A percentile compares a stretch with the other conserved stretches of the same genome.
phyloP scores from a whole-genome alignment of 2,329 filamentous ascomycete genomes.

The Lasiodiplodia citricola region DNA sequence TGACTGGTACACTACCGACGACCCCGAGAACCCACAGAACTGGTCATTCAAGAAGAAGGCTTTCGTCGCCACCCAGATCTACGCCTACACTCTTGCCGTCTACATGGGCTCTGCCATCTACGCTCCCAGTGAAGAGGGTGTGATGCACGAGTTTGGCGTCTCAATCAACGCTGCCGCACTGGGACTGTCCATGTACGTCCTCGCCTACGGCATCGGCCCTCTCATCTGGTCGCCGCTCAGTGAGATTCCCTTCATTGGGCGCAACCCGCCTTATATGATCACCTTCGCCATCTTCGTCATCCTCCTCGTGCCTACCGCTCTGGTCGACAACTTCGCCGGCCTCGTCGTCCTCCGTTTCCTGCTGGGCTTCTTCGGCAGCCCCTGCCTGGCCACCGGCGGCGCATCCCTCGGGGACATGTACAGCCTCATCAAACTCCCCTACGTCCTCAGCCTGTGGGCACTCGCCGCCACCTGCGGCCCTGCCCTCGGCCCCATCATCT shows the following conservation, averaged over 20 bases:
- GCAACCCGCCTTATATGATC: constrained; percentile 70
- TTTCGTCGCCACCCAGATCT: constrained; percentile 46
- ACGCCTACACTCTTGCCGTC: constrained; percentile 64
- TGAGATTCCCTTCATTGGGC: constrained; percentile 70
- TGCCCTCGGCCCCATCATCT: constrained; percentile 35
- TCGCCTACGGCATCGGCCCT: constrained; percentile 67
- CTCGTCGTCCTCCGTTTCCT: constrained; percentile 61
- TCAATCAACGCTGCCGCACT: constrained; percentile 59
- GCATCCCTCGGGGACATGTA: constrained; percentile 47
- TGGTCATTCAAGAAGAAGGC: constrained; percentile 28
- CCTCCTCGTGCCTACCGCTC: constrained; percentile 66
- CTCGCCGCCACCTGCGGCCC: constrained; percentile 48
- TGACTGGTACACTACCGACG: constrained; percentile 52
- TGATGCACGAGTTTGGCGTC: constrained; percentile 61
- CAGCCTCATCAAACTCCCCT: constrained; percentile 50
- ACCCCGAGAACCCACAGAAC: constrained; percentile 32
- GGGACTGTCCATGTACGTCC: constrained; percentile 66
- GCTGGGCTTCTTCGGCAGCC: constrained; percentile 47
- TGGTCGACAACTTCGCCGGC: constrained; percentile 67
- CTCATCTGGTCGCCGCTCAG: constrained; percentile 69
- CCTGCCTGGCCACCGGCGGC: constrained; percentile 46
- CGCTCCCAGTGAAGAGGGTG: constrained; percentile 48
- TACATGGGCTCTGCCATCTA: constrained; percentile 62
- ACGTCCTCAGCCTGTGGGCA: constrained; percentile 51
- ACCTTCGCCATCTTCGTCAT: constrained; percentile 73